Evolutionary conservation across 352 stramenopile species (phyloP), one percentile per base, ranked within the genome.

Genomic region (Globisporangium sylvaticum): DNA sequence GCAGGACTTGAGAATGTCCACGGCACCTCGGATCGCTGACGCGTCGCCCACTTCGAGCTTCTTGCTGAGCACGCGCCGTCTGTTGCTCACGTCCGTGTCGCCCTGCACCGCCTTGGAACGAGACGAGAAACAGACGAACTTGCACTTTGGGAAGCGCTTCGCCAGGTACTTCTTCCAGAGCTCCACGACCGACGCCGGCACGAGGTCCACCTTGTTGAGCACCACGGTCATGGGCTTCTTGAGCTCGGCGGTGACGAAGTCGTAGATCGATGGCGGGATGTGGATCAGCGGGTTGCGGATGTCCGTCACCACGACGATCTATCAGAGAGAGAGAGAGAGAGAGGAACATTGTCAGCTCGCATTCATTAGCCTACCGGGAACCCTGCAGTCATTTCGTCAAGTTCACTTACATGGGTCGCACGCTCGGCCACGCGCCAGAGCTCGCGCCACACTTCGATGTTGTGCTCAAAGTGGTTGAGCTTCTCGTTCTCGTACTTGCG

Each of bases 401-500:
- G 29, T 12, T 44, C 31, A 53, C 73, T 25, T 78, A 95, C 73
- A 56, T 92, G 84, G 12, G 85, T 93, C 7, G 88, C 80, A 32
- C 86, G 87, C 69, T 95, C 88, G 1, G 84, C 90, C 27, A 95
- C 85, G 60, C 88, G 88, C 88, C 88, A 95, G n/a, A 95, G 71
- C 65, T 95, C 83, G 22, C 88, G 80, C 88, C 88, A 95, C 2
- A 94, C 86, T 64, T 95, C 84, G 25, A 95, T 59, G 62, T 95
- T 95, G 68, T 92, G 86, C 62, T 95, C 88, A 67, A 94, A 95
- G 60, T 91, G 83, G 65, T 94, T 95, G 55, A 95, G 73, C 65
- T 92, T 74, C 27, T 95, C 82, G 58, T 88, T 79, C 62, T 86
- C 69, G 67, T 92, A 96, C 67, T 94, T 92, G 67, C 89, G 71